Conservation (phyloP, 495 filamentous ascomycete genomes). For the Penicillium paradoxum region DNA sequence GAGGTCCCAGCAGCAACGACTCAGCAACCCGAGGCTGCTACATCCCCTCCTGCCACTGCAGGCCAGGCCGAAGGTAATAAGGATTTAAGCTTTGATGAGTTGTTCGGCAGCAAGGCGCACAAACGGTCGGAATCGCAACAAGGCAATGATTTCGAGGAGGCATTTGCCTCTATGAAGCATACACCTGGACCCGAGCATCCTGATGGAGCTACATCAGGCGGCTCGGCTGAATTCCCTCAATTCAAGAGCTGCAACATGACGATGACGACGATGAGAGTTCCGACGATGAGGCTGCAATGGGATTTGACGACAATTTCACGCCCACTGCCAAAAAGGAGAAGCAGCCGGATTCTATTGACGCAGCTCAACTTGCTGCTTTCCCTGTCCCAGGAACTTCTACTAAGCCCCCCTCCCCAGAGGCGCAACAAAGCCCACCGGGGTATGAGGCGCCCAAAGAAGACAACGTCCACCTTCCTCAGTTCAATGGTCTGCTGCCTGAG, state of each 20-base stretch:
- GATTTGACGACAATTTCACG: conserved; percentile 91
- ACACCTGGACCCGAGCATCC: conserved; percentile 15
- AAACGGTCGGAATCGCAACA: conserved; percentile 56
- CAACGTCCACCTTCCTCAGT: conserved; percentile 51
- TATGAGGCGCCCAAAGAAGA: conserved; percentile 48
- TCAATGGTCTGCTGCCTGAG: conserved; percentile 58
- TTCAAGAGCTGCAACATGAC: conserved; percentile 76
- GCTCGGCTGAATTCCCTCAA: conserved; percentile 78
- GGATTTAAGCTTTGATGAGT: conserved; percentile 44
- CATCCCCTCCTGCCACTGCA: conserved; percentile 19
- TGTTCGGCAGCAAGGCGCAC: conserved; percentile 53
- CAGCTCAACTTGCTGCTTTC: conserved; percentile 40
- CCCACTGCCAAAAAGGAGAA: conserved; percentile 35
- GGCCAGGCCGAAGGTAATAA: conserved; percentile 19
- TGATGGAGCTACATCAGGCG: conserved; percentile 29
- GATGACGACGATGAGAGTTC: conserved; percentile 67
- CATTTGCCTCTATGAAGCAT: conserved; percentile 42
- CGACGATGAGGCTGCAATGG: conserved; percentile 61
- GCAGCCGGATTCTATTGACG: conserved; percentile 31
- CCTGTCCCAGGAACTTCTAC: conserved; percentile 29
- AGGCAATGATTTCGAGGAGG: conserved; percentile 47
- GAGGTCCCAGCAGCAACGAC: conserved; percentile 19
- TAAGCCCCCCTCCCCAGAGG: conserved; percentile 45
- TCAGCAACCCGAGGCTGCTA: conserved; percentile 15
- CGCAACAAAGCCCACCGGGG: conserved; percentile 60